These are phyloP conservation scores for Lumnitzera littorea DNA, from an alignment of 345 rosid species.

Conservation along the genomic window DNA sequence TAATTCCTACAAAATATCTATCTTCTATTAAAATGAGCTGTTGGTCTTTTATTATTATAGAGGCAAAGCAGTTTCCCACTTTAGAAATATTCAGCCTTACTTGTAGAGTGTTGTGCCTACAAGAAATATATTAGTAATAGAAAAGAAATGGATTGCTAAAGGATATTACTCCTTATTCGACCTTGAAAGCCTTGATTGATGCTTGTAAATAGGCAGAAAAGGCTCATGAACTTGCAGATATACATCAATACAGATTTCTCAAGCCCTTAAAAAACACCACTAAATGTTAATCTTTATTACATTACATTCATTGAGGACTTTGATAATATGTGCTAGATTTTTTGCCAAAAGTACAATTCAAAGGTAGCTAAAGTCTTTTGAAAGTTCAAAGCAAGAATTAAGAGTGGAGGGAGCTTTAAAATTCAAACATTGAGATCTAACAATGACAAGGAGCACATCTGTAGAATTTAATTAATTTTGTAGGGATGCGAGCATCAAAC, in stretches of 20 bases:
- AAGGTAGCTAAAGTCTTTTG: background rate
- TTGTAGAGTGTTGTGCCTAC: too few relatives aligned
- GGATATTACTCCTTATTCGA: too few relatives aligned
- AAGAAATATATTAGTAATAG: too few relatives aligned
- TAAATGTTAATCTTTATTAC: slow-evolving; percentile 6
- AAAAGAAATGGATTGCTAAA: too few relatives aligned
- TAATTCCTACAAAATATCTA: too few relatives aligned
- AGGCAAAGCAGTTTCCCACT: too few relatives aligned
- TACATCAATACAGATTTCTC: slow-evolving; percentile 4
- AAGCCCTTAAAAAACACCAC: background rate
- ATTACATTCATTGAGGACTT: slow-evolving; percentile 4
- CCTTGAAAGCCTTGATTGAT: too few relatives aligned
- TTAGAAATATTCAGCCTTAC: too few relatives aligned
- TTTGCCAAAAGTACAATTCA: slow-evolving; percentile 1
- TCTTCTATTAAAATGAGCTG: too few relatives aligned
- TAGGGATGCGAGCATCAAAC: background rate
- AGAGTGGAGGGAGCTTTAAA: background rate
- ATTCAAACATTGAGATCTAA: slow-evolving; percentile 3
- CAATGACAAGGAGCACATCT: background rate
- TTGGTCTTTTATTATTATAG: too few relatives aligned
- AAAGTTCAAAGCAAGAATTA: background rate
- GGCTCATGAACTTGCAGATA: too few relatives aligned
- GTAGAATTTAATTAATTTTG: background rate
- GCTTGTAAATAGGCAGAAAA: too few relatives aligned
- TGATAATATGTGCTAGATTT: slow-evolving; percentile 2